phyloP scores from a whole-genome alignment of 305 asterid genomes.

The Ilex paraguariensis region DNA sequence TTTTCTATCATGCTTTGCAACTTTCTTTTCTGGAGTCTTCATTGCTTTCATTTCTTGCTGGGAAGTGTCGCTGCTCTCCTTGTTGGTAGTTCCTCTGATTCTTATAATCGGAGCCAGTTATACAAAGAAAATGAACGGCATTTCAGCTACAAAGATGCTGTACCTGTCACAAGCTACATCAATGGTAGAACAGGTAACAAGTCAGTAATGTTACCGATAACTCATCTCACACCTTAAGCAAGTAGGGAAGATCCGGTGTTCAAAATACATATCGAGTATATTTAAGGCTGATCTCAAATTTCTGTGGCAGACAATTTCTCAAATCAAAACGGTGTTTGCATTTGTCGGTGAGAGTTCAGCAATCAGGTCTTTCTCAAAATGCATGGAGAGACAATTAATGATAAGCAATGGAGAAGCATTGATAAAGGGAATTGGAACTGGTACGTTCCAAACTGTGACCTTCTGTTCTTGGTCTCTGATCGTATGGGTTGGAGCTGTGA shows the following conservation, averaged over 20 bases:
- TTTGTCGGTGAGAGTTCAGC: conserved; percentile 77
- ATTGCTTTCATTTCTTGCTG: conserved; percentile 72
- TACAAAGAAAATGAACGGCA: conserved; percentile 61
- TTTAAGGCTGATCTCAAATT: not conserved
- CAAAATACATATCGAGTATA: too few relatives aligned
- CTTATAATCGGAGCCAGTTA: conserved; percentile 62
- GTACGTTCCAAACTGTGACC: conserved; percentile 71
- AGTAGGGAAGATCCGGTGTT: not conserved
- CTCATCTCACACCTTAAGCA: not conserved
- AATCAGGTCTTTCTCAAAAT: conserved; percentile 45
- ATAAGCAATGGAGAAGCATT: conserved; percentile 61
- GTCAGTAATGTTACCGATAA: conserved; percentile 3
- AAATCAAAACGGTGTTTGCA: conserved; percentile 79
- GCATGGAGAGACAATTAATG: conserved; percentile 49
- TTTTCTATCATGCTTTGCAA: conserved; percentile 68
- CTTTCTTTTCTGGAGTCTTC: conserved; percentile 68
- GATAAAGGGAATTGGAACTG: conserved; percentile 75
- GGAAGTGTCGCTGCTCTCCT: conserved; percentile 81
- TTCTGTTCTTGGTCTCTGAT: conserved; percentile 83
- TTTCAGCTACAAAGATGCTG: conserved; percentile 57
- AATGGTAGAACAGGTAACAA: conserved; percentile 71
- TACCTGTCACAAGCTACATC: conserved; percentile 71
- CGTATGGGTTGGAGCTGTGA: conserved; percentile 80
- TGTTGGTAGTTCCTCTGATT: conserved; percentile 71
- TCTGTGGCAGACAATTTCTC: conserved; percentile 63